Percentiles rank a stretch among this genome's conserved stretches.
phyloP scores from a whole-genome alignment of 2,329 filamentous ascomycete genomes.

The Monosporascus ibericus region DNA sequence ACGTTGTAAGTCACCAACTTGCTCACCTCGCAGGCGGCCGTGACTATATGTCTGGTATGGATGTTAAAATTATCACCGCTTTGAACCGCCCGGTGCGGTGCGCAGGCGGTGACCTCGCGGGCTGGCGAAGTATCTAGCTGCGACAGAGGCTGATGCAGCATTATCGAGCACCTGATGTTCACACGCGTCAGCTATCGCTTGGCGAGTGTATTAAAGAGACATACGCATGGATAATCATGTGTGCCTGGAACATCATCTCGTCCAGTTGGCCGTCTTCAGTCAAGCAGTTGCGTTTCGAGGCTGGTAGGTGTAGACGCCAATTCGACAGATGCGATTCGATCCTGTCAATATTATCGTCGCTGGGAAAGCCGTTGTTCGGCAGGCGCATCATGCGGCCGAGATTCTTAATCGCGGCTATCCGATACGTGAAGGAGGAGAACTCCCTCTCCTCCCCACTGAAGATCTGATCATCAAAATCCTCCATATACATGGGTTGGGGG shows the following conservation, averaged over 20 bases:
- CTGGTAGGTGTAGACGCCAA: conserved; percentile 75
- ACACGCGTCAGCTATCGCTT: conserved; percentile 1
- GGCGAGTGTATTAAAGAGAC: conserved; percentile 12
- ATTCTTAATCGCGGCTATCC: conserved; percentile 74
- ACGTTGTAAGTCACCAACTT: conserved; percentile 69
- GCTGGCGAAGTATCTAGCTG: conserved; percentile 61
- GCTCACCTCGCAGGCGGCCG: conserved; percentile 72
- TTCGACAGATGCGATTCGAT: conserved; percentile 55
- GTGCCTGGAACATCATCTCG: conserved; percentile 87
- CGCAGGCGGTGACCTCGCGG: conserved; percentile 58
- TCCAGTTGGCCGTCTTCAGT: conserved; percentile 67
- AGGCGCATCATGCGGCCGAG: conserved; percentile 67
- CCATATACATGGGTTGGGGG: conserved; percentile 54
- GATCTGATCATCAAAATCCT: conserved; percentile 70
- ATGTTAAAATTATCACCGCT: conserved; percentile 49
- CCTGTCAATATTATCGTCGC: conserved; percentile 45
- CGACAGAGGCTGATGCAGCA: conserved; percentile 74
- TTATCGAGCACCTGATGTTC: conserved; percentile 52
- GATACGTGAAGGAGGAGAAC: conserved; percentile 82
- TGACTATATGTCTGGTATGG: conserved; percentile 76
- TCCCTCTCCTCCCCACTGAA: conserved; percentile 63
- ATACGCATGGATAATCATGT: conserved; percentile 65
- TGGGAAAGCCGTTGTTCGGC: conserved; percentile 43
- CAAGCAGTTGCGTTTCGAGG: conserved; percentile 63
- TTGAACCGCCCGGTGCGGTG: conserved; percentile 48